Evolutionary conservation across 2,329 filamentous ascomycete genomes (phyloP), one percentile per base, ranked within the genome.

Genomic region (Ceratocystis colombiana): DNA sequence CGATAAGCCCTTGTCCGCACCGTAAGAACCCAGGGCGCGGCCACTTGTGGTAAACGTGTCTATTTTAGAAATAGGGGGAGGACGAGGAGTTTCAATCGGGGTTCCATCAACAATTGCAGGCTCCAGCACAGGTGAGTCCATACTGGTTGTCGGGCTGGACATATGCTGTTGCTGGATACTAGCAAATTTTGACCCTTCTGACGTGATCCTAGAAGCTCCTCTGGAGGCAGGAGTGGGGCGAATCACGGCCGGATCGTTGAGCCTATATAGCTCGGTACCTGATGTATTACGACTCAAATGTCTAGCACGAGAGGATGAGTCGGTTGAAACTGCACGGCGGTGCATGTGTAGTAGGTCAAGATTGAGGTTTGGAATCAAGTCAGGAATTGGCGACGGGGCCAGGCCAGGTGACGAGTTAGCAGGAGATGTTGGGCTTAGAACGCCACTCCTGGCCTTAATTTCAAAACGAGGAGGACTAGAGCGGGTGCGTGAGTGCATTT

Each of bases 381-480:
- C 63, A 5, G 66, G 66, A 33, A 67, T 67, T 30, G 66, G 66
- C 15, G 62, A 65, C 10, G 66, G 66, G 12, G 66, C 66, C 22
- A 67, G 33, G 10, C 57, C 66, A 28, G 66, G 61, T n/a, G 66
- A 64, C 3, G 66, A 65, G 45, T 44, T 57, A 20, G 63, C 46
- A 17, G 63, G 57, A n/a, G 66, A 65, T 10, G 41, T 22, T 5
- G 50, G 22, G n/a, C 30, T 53, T 5, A 33, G 20, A 44, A 64
- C 48, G 1, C 17, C 62, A 5, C 41, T 22, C 22, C 61, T 64
- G 10, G 61, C 61, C 44, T 61, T 67, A 5, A 67, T 33, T 50
- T 64, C 66, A 50, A 64, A 61, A 33, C 53, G 50, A 10, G 62
- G 63, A 12, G 59, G 66, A n/a, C 63, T 62, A 2, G 66, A 68